These are phyloP conservation scores for Elsinoe arachidis DNA, from an alignment of 2,329 filamentous ascomycete species.

Conservation along the genomic window DNA sequence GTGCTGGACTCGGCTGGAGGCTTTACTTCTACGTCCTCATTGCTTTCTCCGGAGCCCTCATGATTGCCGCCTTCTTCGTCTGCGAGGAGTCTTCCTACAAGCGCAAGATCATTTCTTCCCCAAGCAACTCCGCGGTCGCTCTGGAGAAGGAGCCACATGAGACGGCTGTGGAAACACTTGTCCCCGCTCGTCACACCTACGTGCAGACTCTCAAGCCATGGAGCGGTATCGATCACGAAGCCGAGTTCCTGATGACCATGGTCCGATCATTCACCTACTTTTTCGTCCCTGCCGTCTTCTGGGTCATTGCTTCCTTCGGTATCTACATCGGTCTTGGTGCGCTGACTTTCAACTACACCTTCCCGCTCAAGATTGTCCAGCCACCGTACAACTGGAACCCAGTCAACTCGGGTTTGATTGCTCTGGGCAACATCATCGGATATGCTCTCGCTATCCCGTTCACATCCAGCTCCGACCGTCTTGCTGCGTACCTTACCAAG, in stretches of 20 bases:
- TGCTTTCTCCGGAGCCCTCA: conserved; percentile 41
- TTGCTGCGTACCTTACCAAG: conserved; percentile 25
- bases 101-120: conserved; percentile 16
- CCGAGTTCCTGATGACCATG: conserved; percentile 30
- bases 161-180: conserved; percentile 21
- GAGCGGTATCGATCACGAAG: conserved; percentile 27
- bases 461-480: conserved; percentile 23
- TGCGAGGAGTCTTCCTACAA: conserved; percentile 53
- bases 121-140: neutral
- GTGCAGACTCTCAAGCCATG: conserved; percentile 27
- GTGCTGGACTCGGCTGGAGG: conserved; percentile 49
- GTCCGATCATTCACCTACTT: conserved; percentile 30
- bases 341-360: conserved; percentile 33
- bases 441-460: conserved; percentile 29
- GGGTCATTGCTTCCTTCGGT: conserved; percentile 31
- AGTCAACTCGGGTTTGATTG: conserved; percentile 26
- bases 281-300: conserved; percentile 30
- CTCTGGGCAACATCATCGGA: conserved; percentile 30
- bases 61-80: conserved; percentile 47
- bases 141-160: conserved; percentile 18
- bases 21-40: conserved; percentile 55
- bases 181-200: conserved; percentile 25
- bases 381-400: conserved; percentile 28
- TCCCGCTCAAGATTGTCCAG: conserved; percentile 28
- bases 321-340: conserved; percentile 33